Conservation (phyloP, 768 basidiomycete species). For the Rhizopogon roseolus region DNA sequence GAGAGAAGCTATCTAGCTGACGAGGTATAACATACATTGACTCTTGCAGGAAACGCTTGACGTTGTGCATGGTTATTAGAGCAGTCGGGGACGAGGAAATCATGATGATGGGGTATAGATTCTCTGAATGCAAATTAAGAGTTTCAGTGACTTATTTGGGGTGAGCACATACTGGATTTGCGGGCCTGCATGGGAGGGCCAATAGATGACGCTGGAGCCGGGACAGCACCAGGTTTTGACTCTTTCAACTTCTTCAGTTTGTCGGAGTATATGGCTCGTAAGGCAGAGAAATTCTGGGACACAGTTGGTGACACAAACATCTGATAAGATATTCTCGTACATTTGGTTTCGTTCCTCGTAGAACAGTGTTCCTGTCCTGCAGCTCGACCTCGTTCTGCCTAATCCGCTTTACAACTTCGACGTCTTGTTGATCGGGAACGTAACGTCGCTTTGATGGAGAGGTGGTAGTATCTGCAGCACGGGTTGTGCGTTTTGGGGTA, state of each 20-base stretch:
- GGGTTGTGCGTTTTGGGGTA: constrained; percentile 16
- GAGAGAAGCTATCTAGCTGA: background rate
- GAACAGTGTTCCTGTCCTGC: constrained; percentile 74
- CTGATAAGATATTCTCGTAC: constrained; percentile 38
- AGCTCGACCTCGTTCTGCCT: constrained; percentile 70
- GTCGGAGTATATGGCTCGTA: constrained; percentile 62
- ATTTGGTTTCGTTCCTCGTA: constrained; percentile 80
- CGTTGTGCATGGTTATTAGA: constrained; percentile 97
- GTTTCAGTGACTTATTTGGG: background rate
- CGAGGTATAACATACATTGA: constrained; percentile 48
- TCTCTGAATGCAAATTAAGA: constrained; percentile 35
- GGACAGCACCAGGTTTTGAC: constrained; percentile 45
- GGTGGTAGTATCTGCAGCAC: constrained; percentile 25
- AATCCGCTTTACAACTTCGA: constrained; percentile 86
- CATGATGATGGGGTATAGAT: constrained; percentile 91
- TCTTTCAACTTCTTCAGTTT: constrained; percentile 79
- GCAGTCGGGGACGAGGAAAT: constrained; percentile 92
- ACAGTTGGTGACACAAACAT: background rate
- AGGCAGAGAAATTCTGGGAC: constrained; percentile 71
- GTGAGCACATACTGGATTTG: constrained; percentile 56
- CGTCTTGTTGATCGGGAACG: constrained; percentile 70
- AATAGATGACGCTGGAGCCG: constrained; percentile 34
- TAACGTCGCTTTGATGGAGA: constrained; percentile 72
- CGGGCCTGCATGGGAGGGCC: constrained; percentile 43
- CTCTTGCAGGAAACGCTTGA: constrained; percentile 90